These are phyloP conservation scores for Vaccinium vitisidaea DNA, from an alignment of 148 eudicot species.

Conservation along the genomic window DNA sequence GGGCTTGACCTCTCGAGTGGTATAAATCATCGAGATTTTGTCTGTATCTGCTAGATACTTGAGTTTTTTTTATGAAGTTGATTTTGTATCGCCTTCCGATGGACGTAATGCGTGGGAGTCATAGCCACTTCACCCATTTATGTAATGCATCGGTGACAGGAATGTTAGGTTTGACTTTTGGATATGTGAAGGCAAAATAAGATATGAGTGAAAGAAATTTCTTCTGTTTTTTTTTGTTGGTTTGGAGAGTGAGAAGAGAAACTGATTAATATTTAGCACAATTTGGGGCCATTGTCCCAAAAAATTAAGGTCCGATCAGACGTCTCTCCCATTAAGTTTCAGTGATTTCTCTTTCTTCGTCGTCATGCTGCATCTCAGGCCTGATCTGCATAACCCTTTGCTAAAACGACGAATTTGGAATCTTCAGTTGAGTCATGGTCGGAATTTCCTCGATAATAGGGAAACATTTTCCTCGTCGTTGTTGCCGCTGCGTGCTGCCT, in stretches of 20 bases:
- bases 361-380: constrained; percentile 20
- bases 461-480: constrained; percentile 15
- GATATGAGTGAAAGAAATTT: not conserved
- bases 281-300: not conserved
- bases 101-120: not conserved
- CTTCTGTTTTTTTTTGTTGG: not conserved
- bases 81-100: not conserved
- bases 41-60: not conserved
- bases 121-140: not conserved
- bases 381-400: constrained; percentile 7
- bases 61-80: constrained; percentile 7
- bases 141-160: not conserved
- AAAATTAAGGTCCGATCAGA: constrained; percentile 29
- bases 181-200: not conserved
- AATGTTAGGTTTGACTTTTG: not conserved
- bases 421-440: constrained; percentile 21
- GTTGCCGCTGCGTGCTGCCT: constrained; percentile 51
- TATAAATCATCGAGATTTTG: not conserved
- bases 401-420: not conserved
- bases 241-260: not conserved
- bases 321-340: constrained; percentile 27
- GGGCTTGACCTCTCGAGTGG: not conserved
- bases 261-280: not conserved
- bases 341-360: constrained; percentile 25
- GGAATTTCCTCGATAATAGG: constrained; percentile 17